phyloP scores from a whole-genome alignment of 108 stramenopile genomes.

The Pseudonitzschia delicatissima region DNA sequence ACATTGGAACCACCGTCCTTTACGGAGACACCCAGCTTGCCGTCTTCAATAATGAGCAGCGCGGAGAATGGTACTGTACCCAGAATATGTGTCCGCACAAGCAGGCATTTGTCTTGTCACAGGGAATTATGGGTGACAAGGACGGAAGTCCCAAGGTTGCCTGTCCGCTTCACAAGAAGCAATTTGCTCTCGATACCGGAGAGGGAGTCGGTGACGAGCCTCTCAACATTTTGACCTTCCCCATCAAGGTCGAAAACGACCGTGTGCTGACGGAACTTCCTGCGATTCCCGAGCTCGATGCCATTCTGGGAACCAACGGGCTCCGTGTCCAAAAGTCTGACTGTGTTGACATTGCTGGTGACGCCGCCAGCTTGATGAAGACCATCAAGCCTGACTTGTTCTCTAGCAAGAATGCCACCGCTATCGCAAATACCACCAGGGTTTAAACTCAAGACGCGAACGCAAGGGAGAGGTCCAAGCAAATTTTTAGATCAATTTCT shows the following conservation, averaged over 20 bases:
- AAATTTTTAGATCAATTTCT: too few species aligned
- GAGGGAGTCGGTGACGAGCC: slow-evolving; percentile 69
- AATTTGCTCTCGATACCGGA: slow-evolving; percentile 68
- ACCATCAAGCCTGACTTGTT: slow-evolving; percentile 4
- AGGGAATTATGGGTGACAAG: slow-evolving; percentile 84
- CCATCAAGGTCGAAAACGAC: slow-evolving; percentile 70
- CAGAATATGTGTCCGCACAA: slow-evolving; percentile 95
- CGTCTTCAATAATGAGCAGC: slow-evolving; percentile 80
- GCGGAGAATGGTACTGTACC: slow-evolving; percentile 82
- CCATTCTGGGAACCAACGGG: slow-evolving; percentile 79
- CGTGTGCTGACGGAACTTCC: slow-evolving; percentile 84
- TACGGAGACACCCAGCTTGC: slow-evolving; percentile 90
- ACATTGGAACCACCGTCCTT: slow-evolving; percentile 80
- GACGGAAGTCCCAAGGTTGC: slow-evolving; percentile 84
- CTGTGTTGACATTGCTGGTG: slow-evolving; percentile 63
- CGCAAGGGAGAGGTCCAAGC: too few species aligned
- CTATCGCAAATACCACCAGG: background rate
- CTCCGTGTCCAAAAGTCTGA: slow-evolving; percentile 70
- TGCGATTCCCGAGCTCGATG: slow-evolving; percentile 74
- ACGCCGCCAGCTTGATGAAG: slow-evolving; percentile 33
- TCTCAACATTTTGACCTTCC: slow-evolving; percentile 84
- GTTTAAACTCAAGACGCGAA: too few species aligned
- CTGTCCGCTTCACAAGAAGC: slow-evolving; percentile 93
- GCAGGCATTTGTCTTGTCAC: slow-evolving; percentile 90
- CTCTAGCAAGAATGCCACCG: background rate